Percentiles rank a stretch among this genome's conserved stretches.
Evolutionary conservation across 2,329 filamentous ascomycete species (phyloP).

Genomic region (Chrysoporthe deuterocubensis): DNA sequence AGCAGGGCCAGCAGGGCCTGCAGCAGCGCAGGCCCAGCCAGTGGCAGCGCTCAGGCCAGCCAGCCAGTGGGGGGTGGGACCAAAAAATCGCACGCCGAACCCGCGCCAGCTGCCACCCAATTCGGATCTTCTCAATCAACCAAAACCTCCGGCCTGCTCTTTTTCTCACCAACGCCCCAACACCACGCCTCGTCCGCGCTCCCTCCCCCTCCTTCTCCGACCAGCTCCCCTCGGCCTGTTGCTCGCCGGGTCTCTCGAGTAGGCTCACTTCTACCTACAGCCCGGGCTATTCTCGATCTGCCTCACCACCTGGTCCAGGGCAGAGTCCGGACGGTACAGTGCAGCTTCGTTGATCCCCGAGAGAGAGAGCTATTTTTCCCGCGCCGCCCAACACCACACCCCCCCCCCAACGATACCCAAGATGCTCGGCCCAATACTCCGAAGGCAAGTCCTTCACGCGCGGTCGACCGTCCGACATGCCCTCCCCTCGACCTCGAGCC

Average conservation of each 20-base stretch:
- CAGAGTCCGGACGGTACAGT: slow-evolving; percentile 16
- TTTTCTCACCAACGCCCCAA: slow-evolving; percentile 12
- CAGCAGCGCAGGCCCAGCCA: neutral
- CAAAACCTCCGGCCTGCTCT: slow-evolving; percentile 22
- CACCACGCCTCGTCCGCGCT: slow-evolving; percentile 26
- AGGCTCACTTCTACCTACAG: slow-evolving; percentile 18
- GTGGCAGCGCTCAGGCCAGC: neutral
- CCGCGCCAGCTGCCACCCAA: slow-evolving; percentile 19
- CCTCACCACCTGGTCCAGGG: slow-evolving; percentile 30
- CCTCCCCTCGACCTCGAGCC: slow-evolving; percentile 56
- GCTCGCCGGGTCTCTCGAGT: slow-evolving; percentile 19
- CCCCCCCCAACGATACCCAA: slow-evolving; percentile 34
- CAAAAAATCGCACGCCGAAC: slow-evolving; percentile 30
- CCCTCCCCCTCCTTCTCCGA: slow-evolving; percentile 28
- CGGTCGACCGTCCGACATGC: slow-evolving; percentile 54
- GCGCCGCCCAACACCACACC: slow-evolving; percentile 8
- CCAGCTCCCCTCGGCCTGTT: slow-evolving; percentile 25
- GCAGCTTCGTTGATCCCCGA: slow-evolving; percentile 28
- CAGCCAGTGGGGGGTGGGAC: neutral
- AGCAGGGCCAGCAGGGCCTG: neutral
- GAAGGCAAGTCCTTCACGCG: slow-evolving; percentile 64
- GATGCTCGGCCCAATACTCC: slow-evolving; percentile 67
- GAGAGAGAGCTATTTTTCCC: slow-evolving; percentile 33
- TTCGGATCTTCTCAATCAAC: slow-evolving; percentile 15
- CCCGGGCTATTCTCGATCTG: slow-evolving; percentile 27